phyloP scores from a whole-genome alignment of 371 early-diverging fungal genomes.

The Circinella minor region DNA sequence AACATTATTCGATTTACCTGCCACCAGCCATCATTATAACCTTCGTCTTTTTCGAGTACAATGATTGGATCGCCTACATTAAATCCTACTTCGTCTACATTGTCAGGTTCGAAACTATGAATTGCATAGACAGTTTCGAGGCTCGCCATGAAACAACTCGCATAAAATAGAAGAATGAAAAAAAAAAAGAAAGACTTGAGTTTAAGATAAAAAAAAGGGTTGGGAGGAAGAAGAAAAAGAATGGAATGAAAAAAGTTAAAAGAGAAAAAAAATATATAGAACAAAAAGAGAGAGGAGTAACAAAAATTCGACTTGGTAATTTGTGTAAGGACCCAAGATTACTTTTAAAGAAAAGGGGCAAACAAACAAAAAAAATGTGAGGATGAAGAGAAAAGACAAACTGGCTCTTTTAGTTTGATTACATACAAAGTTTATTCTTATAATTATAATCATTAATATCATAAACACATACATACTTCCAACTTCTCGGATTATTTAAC shows the following conservation, averaged over 20 bases:
- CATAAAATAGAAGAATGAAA: constrained; percentile 9
- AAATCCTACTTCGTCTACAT: constrained; percentile 81
- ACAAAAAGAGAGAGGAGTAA: neutral
- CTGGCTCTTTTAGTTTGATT: too few species aligned
- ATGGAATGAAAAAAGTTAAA: constrained; percentile 1
- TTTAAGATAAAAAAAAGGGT: neutral
- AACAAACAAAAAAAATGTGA: neutral
- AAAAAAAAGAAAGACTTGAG: neutral
- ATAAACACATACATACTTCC: too few species aligned
- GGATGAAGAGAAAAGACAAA: too few species aligned
- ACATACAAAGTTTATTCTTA: too few species aligned
- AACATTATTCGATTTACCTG: constrained; percentile 51
- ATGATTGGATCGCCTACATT: constrained; percentile 71
- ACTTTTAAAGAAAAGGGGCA: neutral
- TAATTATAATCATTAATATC: too few species aligned
- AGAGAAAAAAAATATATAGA: neutral
- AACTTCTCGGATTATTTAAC: too few species aligned
- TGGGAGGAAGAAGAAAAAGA: constrained; percentile 1
- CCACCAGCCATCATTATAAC: constrained; percentile 89
- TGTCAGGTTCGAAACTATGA: constrained; percentile 72
- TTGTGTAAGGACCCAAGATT: constrained; percentile 2
- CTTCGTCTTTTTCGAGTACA: constrained; percentile 80
- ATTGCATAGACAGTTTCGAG: constrained; percentile 68
- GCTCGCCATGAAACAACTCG: constrained; percentile 28
- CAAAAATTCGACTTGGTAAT: neutral